Evolutionary conservation across 495 filamentous ascomycete genomes (phyloP), one percentile per base, ranked within the genome.

Genomic region (Pyronema domesticum): DNA sequence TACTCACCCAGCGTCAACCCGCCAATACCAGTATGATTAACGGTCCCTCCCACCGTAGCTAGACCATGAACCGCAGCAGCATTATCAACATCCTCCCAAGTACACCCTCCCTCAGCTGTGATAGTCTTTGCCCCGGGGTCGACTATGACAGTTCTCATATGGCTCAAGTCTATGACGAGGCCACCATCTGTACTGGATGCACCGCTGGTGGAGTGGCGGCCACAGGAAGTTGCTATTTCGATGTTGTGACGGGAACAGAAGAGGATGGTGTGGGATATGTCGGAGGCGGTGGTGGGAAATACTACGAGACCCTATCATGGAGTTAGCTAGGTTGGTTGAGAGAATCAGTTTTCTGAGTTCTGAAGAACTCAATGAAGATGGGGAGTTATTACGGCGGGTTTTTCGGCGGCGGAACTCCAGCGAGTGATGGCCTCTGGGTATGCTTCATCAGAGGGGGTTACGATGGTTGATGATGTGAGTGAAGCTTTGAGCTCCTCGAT

Each of bases 21-120:
- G 1, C 76, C 76, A 18, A 80, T 71, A 30, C 79, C 77, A 18
- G 74, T 77, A 54, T 77, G 71, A 57, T 77, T 77, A 14, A 79
- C 76, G 0, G 76, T 80, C 6, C 78, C 78, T 4, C 76, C 78
- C 4, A 80, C 77, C 9, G 71, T 72, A 8, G 75, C 77, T 13
- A 80, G 65, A 0, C 71, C 73, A 54, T 74, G 64, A 42, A 69
- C 59, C 11, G 63, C 71, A 13, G 72, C 71, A 0, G 68, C 73
- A 13, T 66, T 65, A 56, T 81, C 76, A 46, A 82, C 74, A 51
- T 80, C 74, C 37, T 67, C 66, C 77, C 76, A 80, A 6, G 70
- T 65, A 33, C 68, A 68, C 34, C 79, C 79, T 33, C 77, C 78
- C 57, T 76, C 68, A 0, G 67, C 74, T 0, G 68, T 70, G 37